phyloP scores from a whole-genome alignment of 164 flowering plant genomes.

The Brasenia schreberi region DNA sequence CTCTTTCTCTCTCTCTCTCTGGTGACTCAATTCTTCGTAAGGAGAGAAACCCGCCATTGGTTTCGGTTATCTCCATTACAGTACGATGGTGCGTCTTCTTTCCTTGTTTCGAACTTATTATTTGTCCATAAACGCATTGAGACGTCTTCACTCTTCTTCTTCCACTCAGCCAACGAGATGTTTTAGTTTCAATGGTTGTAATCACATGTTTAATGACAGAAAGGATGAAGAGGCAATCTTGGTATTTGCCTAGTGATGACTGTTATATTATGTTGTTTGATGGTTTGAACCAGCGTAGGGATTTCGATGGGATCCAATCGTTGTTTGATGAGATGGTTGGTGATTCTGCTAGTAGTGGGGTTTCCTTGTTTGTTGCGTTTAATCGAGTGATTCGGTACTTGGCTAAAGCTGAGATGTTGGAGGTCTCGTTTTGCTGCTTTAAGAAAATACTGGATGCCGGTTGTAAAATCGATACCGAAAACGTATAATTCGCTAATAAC shows the following conservation, averaged over 20 bases:
- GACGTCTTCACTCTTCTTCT: no score
- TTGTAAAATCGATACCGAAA: conserved; percentile 51
- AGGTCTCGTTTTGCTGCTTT: conserved; percentile 80
- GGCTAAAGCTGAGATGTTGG: conserved; percentile 85
- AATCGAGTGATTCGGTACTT: conserved; percentile 70
- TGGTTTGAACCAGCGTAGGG: conserved; percentile 42
- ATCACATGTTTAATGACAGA: no score
- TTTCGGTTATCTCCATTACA: not conserved
- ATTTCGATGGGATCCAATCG: conserved; percentile 60
- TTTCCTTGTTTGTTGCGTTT: conserved; percentile 33
- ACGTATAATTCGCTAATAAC: conserved; percentile 68
- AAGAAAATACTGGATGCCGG: conserved; percentile 66
- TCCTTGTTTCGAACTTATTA: no score
- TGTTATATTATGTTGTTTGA: conserved; percentile 53
- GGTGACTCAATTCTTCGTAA: not conserved
- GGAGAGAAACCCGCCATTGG: conserved; percentile 8
- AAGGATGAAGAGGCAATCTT: conserved; percentile 80
- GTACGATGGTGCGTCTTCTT: no score
- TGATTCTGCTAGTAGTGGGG: conserved; percentile 28
- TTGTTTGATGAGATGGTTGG: conserved; percentile 77
- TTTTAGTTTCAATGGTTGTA: no score
- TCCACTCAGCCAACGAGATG: no score
- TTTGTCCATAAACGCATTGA: no score
- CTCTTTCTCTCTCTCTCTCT: not conserved
- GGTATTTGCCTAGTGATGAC: conserved; percentile 61